Evolutionary conservation across 352 stramenopile species (phyloP).

Genomic region (Phytophthora pini): DNA sequence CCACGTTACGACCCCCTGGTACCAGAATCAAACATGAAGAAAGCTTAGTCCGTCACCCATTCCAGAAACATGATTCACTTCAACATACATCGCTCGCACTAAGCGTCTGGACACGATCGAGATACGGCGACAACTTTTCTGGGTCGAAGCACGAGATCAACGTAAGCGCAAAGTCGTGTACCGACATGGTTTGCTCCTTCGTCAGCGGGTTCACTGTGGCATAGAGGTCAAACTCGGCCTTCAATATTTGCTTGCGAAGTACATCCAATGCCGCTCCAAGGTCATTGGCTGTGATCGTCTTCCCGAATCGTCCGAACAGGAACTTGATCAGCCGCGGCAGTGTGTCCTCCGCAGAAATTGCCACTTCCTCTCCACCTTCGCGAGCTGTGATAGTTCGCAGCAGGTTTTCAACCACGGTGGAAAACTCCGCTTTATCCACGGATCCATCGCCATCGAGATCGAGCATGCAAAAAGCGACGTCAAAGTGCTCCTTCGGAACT

Average conservation of each 20-base stretch:
- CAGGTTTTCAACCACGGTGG: slow-evolving; percentile 73
- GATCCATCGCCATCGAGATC: slow-evolving; percentile 77
- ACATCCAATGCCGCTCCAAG: slow-evolving; percentile 55
- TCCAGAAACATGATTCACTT: not conserved
- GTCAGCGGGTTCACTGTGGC: slow-evolving; percentile 53
- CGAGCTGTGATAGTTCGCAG: slow-evolving; percentile 47
- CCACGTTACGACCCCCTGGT: slow-evolving; percentile 67
- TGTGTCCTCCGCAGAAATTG: slow-evolving; percentile 50
- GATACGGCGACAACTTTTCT: slow-evolving; percentile 60
- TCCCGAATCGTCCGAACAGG: slow-evolving; percentile 66
- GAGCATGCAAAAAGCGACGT: slow-evolving; percentile 85
- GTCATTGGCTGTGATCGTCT: slow-evolving; percentile 63
- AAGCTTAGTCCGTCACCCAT: slow-evolving; percentile 1
- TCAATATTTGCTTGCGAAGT: slow-evolving; percentile 67
- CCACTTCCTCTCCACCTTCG: slow-evolving; percentile 24
- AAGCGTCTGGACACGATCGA: slow-evolving; percentile 67
- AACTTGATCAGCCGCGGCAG: slow-evolving; percentile 69
- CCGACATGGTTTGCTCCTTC: slow-evolving; percentile 55
- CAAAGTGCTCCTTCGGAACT: slow-evolving; percentile 83
- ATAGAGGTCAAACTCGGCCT: slow-evolving; percentile 79
- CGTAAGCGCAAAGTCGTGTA: slow-evolving; percentile 83
- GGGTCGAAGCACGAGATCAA: slow-evolving; percentile 78
- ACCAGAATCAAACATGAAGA: not conserved
- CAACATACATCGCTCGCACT: slow-evolving; percentile 60
- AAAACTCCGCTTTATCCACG: slow-evolving; percentile 80